Evolutionary conservation across 257 asterid genomes (phyloP).

Genomic region (Thymus mandschuricus): DNA sequence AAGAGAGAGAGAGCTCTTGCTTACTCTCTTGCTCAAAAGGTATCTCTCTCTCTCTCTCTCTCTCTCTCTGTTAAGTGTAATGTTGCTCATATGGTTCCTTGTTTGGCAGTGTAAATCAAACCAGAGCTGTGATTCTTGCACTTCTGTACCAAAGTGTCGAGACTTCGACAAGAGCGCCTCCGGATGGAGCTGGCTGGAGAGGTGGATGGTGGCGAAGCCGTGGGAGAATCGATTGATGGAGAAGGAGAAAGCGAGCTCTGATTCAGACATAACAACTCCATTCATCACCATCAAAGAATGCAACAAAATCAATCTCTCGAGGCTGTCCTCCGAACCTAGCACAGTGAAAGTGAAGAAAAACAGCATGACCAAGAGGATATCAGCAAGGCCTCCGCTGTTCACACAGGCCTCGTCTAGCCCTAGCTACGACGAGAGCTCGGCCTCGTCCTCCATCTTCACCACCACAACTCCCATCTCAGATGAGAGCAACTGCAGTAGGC

Average conservation of each 20-base stretch:
- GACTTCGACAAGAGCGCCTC: slow-evolving; percentile 57
- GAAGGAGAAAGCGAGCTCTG: slow-evolving; percentile 54
- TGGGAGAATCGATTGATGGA: slow-evolving; percentile 94
- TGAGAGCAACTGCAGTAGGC: slow-evolving; percentile 55
- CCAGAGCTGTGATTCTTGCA: slow-evolving; percentile 46
- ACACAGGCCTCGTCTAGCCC: slow-evolving; percentile 81
- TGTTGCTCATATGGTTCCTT: not conserved
- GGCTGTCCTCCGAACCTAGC: slow-evolving; percentile 52
- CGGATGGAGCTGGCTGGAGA: slow-evolving; percentile 97
- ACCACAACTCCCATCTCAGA: slow-evolving; percentile 65
- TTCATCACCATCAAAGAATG: slow-evolving; percentile 29
- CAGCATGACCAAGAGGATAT: slow-evolving; percentile 66
- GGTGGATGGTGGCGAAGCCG: slow-evolving; percentile 98
- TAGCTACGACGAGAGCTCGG: slow-evolving; percentile 71
- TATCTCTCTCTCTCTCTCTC: slow-evolving; percentile 27
- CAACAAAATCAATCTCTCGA: slow-evolving; percentile 34
- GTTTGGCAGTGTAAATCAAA: slow-evolving; percentile 58
- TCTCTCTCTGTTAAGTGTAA: not conserved
- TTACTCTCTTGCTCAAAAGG: slow-evolving; percentile 84
- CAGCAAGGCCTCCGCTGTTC: slow-evolving; percentile 64
- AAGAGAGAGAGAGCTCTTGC: slow-evolving; percentile 94
- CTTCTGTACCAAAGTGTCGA: slow-evolving; percentile 43
- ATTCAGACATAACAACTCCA: slow-evolving; percentile 52
- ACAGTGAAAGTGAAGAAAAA: slow-evolving; percentile 64
- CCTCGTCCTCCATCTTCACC: slow-evolving; percentile 83